phyloP scores from a whole-genome alignment of 345 rosid genomes.

The Angophora floribunda region DNA sequence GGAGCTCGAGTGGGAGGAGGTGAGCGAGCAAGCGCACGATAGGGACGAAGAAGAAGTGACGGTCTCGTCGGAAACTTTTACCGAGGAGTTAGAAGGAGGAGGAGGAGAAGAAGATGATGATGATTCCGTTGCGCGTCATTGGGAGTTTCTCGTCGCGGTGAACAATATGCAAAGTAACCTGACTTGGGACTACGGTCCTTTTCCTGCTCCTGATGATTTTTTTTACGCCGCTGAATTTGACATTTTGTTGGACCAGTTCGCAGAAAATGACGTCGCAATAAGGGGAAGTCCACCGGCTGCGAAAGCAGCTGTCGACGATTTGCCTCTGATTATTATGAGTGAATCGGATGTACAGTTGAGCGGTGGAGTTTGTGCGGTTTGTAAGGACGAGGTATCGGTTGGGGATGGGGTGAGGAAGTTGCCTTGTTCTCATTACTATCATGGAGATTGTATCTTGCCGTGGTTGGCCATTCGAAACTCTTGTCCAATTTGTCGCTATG shows the following conservation, averaged over 20 bases:
- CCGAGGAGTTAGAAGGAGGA: neutral
- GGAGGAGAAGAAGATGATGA: neutral
- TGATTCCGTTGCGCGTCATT: conserved; percentile 2
- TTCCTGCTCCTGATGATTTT: conserved; percentile 10
- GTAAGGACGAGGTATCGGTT: conserved; percentile 31
- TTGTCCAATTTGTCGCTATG: conserved; percentile 45
- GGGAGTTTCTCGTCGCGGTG: conserved; percentile 36
- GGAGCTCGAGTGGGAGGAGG: conserved; percentile 33
- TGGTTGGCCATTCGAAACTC: conserved; percentile 44
- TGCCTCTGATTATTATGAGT: conserved; percentile 23
- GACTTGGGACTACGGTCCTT: conserved; percentile 16
- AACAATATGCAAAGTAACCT: conserved; percentile 20
- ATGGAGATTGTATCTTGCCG: conserved; percentile 39
- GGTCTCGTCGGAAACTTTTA: conserved; percentile 10
- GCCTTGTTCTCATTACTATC: conserved; percentile 43
- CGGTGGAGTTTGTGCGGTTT: conserved; percentile 31
- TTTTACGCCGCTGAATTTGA: conserved; percentile 4
- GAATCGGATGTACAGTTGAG: conserved; percentile 16
- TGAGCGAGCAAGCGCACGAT: conserved; percentile 5
- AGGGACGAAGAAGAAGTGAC: conserved; percentile 2
- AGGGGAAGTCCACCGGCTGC: conserved; percentile 39
- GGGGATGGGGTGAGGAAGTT: conserved; percentile 30
- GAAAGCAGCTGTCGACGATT: conserved; percentile 24
- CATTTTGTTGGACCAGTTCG: conserved; percentile 15
- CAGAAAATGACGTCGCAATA: conserved; percentile 14